A percentile compares a stretch with the other conserved stretches of the same genome.
These are phyloP conservation scores for Boletellus sp. DNA, from an alignment of 1,284 basidiomycete genomes.

Conservation along the genomic window DNA sequence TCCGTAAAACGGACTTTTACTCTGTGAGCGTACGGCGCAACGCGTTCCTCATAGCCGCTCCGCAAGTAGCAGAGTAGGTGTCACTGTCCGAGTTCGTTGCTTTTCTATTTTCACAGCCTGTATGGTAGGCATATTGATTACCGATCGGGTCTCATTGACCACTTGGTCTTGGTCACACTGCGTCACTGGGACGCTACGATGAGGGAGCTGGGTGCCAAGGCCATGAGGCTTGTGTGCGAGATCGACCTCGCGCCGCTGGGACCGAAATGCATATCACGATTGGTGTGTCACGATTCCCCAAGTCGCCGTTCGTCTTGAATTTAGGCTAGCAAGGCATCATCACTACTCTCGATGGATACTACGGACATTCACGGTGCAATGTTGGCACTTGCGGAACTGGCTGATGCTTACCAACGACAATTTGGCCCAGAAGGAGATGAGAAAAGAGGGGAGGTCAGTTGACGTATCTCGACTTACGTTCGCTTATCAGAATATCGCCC, in stretches of 20 bases:
- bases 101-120: slow-evolving; percentile 4
- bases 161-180: slow-evolving; percentile 72
- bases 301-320: slow-evolving; percentile 12
- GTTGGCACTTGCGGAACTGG: slow-evolving; percentile 69
- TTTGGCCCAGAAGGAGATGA: slow-evolving; percentile 28
- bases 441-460: slow-evolving; percentile 39
- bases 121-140: slow-evolving; percentile 65
- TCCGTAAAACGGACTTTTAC: slow-evolving; percentile 92
- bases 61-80: slow-evolving; percentile 80
- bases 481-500: slow-evolving; percentile 1
- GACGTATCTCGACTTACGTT: neutral
- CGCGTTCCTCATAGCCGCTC: slow-evolving; percentile 81
- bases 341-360: slow-evolving; percentile 65
- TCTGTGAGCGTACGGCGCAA: slow-evolving; percentile 84
- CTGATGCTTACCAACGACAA: slow-evolving; percentile 45
- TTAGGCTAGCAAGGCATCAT: slow-evolving; percentile 41
- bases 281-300: slow-evolving; percentile 40
- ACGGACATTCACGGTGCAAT: slow-evolving; percentile 83
- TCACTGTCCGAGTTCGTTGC: slow-evolving; percentile 1
- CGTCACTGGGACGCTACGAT: slow-evolving; percentile 89
- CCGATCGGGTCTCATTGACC: slow-evolving; percentile 64
- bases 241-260: slow-evolving; percentile 56
- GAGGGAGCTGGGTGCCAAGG: slow-evolving; percentile 77
- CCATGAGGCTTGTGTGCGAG: slow-evolving; percentile 67
- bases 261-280: slow-evolving; percentile 45